Base-by-base conservation (phyloP, 768 basidiomycete species). In the Hygrophorus russula region DNA sequence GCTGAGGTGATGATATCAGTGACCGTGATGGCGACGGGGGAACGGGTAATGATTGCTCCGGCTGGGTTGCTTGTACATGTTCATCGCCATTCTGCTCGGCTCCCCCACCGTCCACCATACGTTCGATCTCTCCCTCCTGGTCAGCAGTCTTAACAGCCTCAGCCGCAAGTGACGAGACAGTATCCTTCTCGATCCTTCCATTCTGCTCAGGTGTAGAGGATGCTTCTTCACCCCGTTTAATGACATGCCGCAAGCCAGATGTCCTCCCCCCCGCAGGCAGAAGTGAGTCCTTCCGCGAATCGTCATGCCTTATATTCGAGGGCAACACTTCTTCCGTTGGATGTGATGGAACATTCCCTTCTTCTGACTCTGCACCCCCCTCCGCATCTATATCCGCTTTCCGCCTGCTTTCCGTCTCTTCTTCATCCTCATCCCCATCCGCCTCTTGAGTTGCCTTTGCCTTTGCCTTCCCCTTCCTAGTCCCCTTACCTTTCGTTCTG, bases 291-390 rank as follows among this genome's bases (percentile, higher is more conserved):
- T 24, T 24, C 24, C 24, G 24, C 4, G 24, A 24, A 7, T 7
- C 24, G 24, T 24, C 24, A 24, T 24, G 24, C 24, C 24, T 24
- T 24, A 24, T 7, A 3, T 24, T 24, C 24, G 24, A 9, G 33
- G 33, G 33, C 33, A 35, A 17, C 13, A 35, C 33, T 17, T 35
- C 17, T 13, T 35, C 5, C 24, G 24, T 5, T 35, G 13, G n/a
- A 17, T n/a, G 33, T 35, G 33, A 13, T 3, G 33, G 9, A n/a
- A 9, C 31, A 32, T n/a, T n/a, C n/a, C n/a, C 31, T 13, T 52
- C 54, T 32, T 60, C 63, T 24, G 59, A 63, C 11, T 63, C 64
- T 1, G 49, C 55, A 28, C 62, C 63, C 1, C 46, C 52, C 31
- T 56, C 56, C 10, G 48, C 48, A 36, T 47, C 44, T 20, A 36